phyloP scores from a whole-genome alignment of 495 filamentous ascomycete genomes.

The Penicillium samsonianum region DNA sequence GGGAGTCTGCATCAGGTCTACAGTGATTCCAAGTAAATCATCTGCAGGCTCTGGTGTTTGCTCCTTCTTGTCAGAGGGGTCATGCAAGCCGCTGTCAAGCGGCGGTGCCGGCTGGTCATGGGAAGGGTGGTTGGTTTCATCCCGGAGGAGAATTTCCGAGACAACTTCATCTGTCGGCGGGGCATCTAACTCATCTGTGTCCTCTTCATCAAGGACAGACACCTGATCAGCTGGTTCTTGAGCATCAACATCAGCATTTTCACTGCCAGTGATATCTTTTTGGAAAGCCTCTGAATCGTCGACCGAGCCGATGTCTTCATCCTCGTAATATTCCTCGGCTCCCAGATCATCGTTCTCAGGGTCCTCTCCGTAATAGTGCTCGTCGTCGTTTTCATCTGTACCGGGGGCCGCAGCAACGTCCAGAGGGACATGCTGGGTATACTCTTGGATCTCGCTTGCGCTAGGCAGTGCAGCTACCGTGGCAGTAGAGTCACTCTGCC shows the following conservation, averaged over 20 bases:
- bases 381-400: slow-evolving; percentile 15
- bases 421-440: slow-evolving; percentile 17
- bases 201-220: slow-evolving; percentile 21
- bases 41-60: slow-evolving; percentile 28
- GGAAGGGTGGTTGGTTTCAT: slow-evolving; percentile 22
- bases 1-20: slow-evolving; percentile 35
- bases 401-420: slow-evolving; percentile 5
- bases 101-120: slow-evolving; percentile 20
- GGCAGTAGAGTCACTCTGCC: slow-evolving; percentile 35
- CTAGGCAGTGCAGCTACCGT: slow-evolving; percentile 29
- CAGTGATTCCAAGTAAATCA: slow-evolving; percentile 36
- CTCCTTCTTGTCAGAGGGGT: slow-evolving; percentile 16
- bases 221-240: background rate
- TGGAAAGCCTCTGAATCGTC: slow-evolving; percentile 14
- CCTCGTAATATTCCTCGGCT: slow-evolving; percentile 1
- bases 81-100: slow-evolving; percentile 15
- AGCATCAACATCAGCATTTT: slow-evolving; percentile 15
- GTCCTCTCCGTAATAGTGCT: slow-evolving; percentile 10
- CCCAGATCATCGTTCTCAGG: slow-evolving; percentile 15
- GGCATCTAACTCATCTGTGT: slow-evolving; percentile 19
- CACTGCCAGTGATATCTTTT: slow-evolving; percentile 21
- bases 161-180: slow-evolving; percentile 26
- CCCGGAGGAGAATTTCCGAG: slow-evolving; percentile 16
- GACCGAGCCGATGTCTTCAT: slow-evolving; percentile 19
- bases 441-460: slow-evolving; percentile 18